Conservation (phyloP, 108 stramenopile species). For the Aurantiochytrium sp. region DNA sequence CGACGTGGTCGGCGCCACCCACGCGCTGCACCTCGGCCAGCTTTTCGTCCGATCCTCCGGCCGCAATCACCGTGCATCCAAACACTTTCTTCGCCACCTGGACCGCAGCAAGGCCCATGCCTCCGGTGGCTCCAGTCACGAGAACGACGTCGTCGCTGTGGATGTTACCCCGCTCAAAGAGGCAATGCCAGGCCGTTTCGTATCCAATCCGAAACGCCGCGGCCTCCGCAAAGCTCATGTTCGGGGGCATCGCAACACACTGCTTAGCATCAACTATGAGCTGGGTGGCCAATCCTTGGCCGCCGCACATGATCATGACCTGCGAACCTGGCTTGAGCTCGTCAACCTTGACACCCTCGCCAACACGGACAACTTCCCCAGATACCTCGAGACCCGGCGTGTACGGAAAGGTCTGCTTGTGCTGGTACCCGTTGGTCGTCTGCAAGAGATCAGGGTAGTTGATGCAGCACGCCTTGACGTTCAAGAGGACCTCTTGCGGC, state of each 20-base stretch:
- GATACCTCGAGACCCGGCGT: conserved; percentile 10
- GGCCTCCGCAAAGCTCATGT: neutral
- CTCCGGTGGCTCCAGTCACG: neutral
- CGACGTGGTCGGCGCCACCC: neutral
- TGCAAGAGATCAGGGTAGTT: neutral
- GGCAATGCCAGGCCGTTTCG: neutral
- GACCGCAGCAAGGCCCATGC: neutral
- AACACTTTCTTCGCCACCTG: neutral
- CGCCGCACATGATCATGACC: neutral
- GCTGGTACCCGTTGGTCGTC: neutral
- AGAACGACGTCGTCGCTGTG: neutral
- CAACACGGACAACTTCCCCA: neutral
- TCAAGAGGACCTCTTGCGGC: neutral
- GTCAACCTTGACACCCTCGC: neutral
- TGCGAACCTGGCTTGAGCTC: neutral
- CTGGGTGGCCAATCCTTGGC: neutral
- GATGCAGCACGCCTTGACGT: neutral
- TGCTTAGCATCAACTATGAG: neutral
- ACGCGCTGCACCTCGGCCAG: neutral
- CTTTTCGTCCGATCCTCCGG: neutral
- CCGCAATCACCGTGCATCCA: conserved; percentile 5
- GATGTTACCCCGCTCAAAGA: neutral
- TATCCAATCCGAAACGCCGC: neutral
- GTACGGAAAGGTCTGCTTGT: neutral
- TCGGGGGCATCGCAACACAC: neutral